These are phyloP conservation scores for Funneliformis mosseae DNA, from an alignment of 192 early-diverging fungal species.

Conservation along the genomic window DNA sequence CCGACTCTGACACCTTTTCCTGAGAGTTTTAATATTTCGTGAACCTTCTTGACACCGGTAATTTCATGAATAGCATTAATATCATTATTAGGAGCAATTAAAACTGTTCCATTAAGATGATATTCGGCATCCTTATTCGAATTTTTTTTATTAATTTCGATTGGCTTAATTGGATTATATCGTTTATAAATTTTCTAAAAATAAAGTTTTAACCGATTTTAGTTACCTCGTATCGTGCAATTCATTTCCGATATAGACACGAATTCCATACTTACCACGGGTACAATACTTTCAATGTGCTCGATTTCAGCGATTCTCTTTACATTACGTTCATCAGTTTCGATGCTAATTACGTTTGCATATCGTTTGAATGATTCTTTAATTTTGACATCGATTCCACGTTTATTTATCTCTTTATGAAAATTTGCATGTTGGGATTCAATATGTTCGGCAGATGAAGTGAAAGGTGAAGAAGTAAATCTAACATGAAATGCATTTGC, in stretches of 20 bases:
- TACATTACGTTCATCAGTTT: background rate
- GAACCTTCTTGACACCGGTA: constrained; percentile 55
- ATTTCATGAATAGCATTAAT: constrained; percentile 43
- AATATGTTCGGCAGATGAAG: background rate
- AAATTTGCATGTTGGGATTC: background rate
- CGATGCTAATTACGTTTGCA: background rate
- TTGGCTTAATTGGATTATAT: too few species aligned
- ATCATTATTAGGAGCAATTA: background rate
- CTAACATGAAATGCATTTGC: background rate
- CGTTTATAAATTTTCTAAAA: background rate
- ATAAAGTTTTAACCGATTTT: too few species aligned
- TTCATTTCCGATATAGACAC: too few species aligned
- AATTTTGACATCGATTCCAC: background rate
- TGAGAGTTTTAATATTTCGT: constrained; percentile 49
- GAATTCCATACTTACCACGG: background rate
- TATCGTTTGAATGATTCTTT: background rate
- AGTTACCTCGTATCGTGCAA: too few species aligned
- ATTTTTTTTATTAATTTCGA: background rate
- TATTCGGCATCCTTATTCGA: background rate
- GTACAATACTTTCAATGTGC: background rate
- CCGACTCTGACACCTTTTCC: constrained; percentile 70
- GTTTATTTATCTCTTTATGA: background rate
- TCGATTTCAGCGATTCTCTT: background rate
- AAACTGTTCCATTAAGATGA: background rate
- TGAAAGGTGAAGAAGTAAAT: background rate